A percentile compares a stretch with the other conserved stretches of the same genome.
Evolutionary conservation across 148 eudicot species (phyloP).

Genomic region (Chenopodium album): DNA sequence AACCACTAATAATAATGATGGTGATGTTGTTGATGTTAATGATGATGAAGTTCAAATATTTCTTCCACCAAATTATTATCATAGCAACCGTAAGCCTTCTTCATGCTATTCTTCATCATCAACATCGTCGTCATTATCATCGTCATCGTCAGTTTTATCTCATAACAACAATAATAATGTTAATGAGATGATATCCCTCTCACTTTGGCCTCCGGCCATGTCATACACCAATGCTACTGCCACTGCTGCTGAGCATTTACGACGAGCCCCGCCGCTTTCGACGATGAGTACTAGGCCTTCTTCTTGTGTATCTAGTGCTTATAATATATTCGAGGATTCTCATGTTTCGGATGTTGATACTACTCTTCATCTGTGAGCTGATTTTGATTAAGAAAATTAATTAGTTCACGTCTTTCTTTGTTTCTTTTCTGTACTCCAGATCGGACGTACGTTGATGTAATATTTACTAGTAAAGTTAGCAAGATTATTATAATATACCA

Average conservation of each 20-base stretch:
- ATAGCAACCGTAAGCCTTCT: slow-evolving; percentile 10
- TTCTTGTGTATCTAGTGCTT: slow-evolving; percentile 10
- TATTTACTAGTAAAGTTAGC: slow-evolving; percentile 13
- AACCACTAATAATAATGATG: not conserved
- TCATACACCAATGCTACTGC: not conserved
- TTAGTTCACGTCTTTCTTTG: not conserved
- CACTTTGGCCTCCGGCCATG: slow-evolving; percentile 31
- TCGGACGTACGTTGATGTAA: not conserved
- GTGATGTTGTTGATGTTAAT: not conserved
- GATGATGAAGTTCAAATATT: slow-evolving; percentile 29
- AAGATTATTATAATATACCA: not conserved
- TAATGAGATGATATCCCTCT: slow-evolving; percentile 23
- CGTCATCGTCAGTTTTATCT: slow-evolving; percentile 19
- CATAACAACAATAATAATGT: slow-evolving; percentile 2
- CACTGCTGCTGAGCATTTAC: not conserved
- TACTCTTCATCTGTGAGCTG: slow-evolving; percentile 75
- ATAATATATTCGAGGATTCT: slow-evolving; percentile 26
- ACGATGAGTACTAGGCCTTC: not conserved
- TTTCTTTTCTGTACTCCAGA: not conserved
- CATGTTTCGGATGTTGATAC: slow-evolving; percentile 72
- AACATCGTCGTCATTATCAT: slow-evolving; percentile 9
- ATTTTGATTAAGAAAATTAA: not conserved
- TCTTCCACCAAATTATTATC: slow-evolving; percentile 36
- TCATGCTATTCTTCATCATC: slow-evolving; percentile 7
- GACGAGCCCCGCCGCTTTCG: not conserved